These are phyloP conservation scores for Blastomyces parvus DNA, from an alignment of 2,329 filamentous ascomycete genomes.

Conservation along the genomic window DNA sequence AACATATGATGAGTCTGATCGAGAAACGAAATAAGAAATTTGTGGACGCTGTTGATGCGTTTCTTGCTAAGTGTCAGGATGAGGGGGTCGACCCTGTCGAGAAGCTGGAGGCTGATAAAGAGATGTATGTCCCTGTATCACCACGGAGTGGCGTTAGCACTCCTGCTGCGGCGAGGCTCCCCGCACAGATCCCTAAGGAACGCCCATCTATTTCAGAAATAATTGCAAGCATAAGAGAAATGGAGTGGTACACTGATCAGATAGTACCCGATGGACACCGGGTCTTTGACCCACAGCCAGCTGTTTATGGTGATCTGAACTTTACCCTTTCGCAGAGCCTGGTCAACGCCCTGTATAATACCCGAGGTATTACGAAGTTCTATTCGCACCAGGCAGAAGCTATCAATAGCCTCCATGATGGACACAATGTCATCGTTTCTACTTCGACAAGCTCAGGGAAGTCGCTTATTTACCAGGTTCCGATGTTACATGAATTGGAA, in stretches of 20 bases:
- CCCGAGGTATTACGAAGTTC: constrained; percentile 71
- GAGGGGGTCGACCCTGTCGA: constrained; percentile 58
- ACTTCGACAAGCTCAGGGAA: constrained; percentile 97
- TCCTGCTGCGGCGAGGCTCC: constrained; percentile 44
- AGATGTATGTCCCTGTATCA: constrained; percentile 54
- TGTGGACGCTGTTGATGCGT: constrained; percentile 61
- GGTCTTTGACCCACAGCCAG: constrained; percentile 75
- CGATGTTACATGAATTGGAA: constrained; percentile 79
- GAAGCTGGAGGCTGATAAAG: constrained; percentile 50
- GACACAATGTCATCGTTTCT: constrained; percentile 79
- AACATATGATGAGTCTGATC: constrained; percentile 81
- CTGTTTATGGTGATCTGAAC: constrained; percentile 71
- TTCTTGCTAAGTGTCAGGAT: constrained; percentile 62
- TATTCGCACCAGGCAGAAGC: constrained; percentile 92
- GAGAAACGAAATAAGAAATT: constrained; percentile 86
- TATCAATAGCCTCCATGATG: constrained; percentile 75
- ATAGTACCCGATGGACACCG: constrained; percentile 89
- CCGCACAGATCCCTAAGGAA: constrained; percentile 66
- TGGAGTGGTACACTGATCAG: constrained; percentile 83
- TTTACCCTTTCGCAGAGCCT: constrained; percentile 82
- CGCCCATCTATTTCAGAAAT: constrained; percentile 76
- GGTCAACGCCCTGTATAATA: constrained; percentile 94
- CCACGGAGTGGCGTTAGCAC: constrained; percentile 33
- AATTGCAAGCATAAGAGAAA: constrained; percentile 67
- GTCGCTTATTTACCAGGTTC: constrained; percentile 94